Evolutionary conservation across 495 filamentous ascomycete species (phyloP), one percentile per base, ranked within the genome.

Genomic region (Penicillium simplicissimum): DNA sequence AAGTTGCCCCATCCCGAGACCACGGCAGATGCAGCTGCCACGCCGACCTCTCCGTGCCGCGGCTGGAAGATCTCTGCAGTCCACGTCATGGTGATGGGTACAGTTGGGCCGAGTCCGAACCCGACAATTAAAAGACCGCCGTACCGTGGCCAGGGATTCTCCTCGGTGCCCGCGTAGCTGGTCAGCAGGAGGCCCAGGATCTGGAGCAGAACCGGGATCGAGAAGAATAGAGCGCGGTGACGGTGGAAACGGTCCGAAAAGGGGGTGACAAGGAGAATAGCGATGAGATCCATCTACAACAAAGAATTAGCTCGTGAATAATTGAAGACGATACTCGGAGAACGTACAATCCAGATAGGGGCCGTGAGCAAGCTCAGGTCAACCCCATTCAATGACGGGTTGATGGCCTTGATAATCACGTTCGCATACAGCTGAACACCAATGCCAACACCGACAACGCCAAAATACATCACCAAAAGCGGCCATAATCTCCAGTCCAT

Each of bases 21-120:
- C 4, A 96, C 78, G 3, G 92, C 93, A 1, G 88, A 87, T 1
- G 92, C 92, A 42, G 92, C 89, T n/a, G 92, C 92, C 4, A 96
- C 93, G 55, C 92, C 92, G 36, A 96, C 91, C 74, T 96, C 92
- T 34, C 93, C 90, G 67, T 96, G 92, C 4, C 92, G 88, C 19
- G 81, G 85, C 72, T 96, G 92, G 80, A 96, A 96, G 60, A 96
- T 89, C 73, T 96, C 90, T 60, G 85, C 89, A 8, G 92, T 92
- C 92, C 92, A 96, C 58, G 92, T 88, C 92, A 96, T 96, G 69
- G 87, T 91, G 71, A 92, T 91, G 42, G 92, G 92, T 3, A 97
- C 92, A 3, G 92, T 97, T 13, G 92, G 93, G 7, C 92, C 92
- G 7, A 97, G 86, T 4, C 92, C 93, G 72, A 96, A 97, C 7